Percentiles rank a stretch among this genome's conserved stretches.
Evolutionary conservation across 306 rosid genomes (phyloP).

Genomic region (Carpinus fangiana): DNA sequence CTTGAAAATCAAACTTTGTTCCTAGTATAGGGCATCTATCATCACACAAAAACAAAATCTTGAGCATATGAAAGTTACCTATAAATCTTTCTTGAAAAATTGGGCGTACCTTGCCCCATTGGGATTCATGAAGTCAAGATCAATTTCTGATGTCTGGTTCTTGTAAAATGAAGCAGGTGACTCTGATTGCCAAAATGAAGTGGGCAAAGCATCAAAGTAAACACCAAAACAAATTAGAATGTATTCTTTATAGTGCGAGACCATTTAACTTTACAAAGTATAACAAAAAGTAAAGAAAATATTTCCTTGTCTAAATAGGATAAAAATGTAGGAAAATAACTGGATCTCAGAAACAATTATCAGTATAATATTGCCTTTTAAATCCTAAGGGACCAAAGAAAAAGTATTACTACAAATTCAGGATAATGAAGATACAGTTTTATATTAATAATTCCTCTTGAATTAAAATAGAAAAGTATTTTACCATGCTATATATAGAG

Average conservation of each 20-base stretch:
- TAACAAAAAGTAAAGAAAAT: not conserved
- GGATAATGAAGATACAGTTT: not conserved
- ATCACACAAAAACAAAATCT: constrained; percentile 34
- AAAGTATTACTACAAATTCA: not conserved
- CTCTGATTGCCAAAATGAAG: constrained; percentile 44
- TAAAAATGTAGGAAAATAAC: not conserved
- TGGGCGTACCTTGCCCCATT: constrained; percentile 55
- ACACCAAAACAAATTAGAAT: constrained; percentile 22
- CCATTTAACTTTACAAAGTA: constrained; percentile 1
- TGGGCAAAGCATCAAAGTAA: constrained; percentile 20
- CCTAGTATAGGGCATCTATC: constrained; percentile 37
- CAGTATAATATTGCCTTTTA: constrained; percentile 1
- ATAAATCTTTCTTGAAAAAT: constrained; percentile 14
- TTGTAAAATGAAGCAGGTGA: constrained; percentile 40
- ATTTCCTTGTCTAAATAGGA: constrained; percentile 1
- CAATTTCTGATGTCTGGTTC: constrained; percentile 44
- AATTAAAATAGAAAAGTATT: not conserved
- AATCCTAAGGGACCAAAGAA: not conserved
- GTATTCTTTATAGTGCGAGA: constrained; percentile 14
- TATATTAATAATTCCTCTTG: not conserved
- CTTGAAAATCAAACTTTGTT: constrained; percentile 42
- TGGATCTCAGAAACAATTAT: not conserved
- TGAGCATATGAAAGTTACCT: constrained; percentile 19
- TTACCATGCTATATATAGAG: not conserved
- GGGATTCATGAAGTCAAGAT: constrained; percentile 39